phyloP scores from a whole-genome alignment of 306 rosid species.

The Quercus robur region DNA sequence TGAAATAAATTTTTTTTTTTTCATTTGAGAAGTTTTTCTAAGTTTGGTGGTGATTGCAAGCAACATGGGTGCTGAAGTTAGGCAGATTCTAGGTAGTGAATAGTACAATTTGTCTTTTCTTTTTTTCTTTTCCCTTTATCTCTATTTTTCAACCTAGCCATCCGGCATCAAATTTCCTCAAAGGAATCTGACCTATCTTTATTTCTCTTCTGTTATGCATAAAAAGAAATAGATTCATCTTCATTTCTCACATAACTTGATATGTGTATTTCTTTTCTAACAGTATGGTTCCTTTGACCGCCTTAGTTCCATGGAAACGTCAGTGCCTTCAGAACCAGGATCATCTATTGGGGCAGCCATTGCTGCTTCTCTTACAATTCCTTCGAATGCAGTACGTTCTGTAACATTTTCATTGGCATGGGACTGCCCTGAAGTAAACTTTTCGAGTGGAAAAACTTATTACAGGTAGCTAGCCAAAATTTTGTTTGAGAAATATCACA shows the following conservation, averaged over 20 bases:
- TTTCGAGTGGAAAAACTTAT: conserved; percentile 57
- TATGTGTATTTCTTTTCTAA: conserved; percentile 11
- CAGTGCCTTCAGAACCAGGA: conserved; percentile 68
- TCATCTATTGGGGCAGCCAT: conserved; percentile 96
- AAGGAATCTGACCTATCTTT: neutral
- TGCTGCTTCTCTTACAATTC: conserved; percentile 80
- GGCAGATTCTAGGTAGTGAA: too few species aligned
- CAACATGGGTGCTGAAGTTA: too few species aligned
- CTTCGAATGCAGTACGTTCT: conserved; percentile 50
- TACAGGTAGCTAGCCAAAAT: conserved; percentile 58
- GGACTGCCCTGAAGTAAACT: conserved; percentile 88
- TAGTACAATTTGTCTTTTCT: too few species aligned
- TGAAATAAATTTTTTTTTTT: too few species aligned
- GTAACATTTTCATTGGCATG: conserved; percentile 93
- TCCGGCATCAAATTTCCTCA: too few species aligned
- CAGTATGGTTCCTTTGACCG: conserved; percentile 86
- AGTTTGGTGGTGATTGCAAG: too few species aligned
- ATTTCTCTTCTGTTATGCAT: too few species aligned
- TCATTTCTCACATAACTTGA: conserved; percentile 4
- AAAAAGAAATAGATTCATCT: neutral
- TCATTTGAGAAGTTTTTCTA: too few species aligned
- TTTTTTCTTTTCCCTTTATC: too few species aligned
- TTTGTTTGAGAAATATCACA: conserved; percentile 18
- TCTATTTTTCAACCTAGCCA: too few species aligned
- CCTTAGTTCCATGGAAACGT: conserved; percentile 39